Evolutionary conservation across 345 rosid genomes (phyloP), one percentile per base, ranked within the genome.

Genomic region (Eucalyptus sp.): DNA sequence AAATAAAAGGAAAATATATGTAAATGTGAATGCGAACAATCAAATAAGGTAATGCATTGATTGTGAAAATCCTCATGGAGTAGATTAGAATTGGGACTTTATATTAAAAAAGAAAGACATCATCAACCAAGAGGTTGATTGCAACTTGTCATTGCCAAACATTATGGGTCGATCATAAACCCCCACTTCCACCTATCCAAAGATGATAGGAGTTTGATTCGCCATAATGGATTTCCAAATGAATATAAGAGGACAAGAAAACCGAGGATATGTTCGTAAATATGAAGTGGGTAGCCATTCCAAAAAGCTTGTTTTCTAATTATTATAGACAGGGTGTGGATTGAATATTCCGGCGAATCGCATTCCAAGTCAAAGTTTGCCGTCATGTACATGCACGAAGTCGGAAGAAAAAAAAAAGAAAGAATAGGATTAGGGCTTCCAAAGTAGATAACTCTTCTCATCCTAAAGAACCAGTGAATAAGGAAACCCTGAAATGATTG

Each of bases 401-500:
- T 27, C 12, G 62, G 66, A 5, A 60, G 13, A 6, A 5, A 60
- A 60, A 56, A 56, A 1, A 0, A 10, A 10, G 29, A 56, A 56
- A 24, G 16, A 62, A 13, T 3, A 29, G 68, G 33, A 13, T 27
- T 27, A 62, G 31, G 68, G n/a, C 15, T 60, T 60, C 68, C 16
- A 3, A 62, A 27, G 16, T 1, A 3, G 68, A 62, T 27, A 13
- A 13, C 31, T 62, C 16, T 62, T 62, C 68, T 60, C 31, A 13
- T 62, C 16, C 31, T 62, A 3, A 27, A 62, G 41, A 60, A 0
- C 31, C 31, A 2, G 16, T 0, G n/a, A 29, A 60, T 31, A 6
- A 27, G 7, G 31, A 62, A 29, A 62, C 33, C 13, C 31, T 13
- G 31, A 62, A n/a, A 29, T 62, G 29, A 56, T 56, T 2, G 62